Conservation (phyloP, 495 filamentous ascomycete species). For the Paragyromitra xinjiangensis region DNA sequence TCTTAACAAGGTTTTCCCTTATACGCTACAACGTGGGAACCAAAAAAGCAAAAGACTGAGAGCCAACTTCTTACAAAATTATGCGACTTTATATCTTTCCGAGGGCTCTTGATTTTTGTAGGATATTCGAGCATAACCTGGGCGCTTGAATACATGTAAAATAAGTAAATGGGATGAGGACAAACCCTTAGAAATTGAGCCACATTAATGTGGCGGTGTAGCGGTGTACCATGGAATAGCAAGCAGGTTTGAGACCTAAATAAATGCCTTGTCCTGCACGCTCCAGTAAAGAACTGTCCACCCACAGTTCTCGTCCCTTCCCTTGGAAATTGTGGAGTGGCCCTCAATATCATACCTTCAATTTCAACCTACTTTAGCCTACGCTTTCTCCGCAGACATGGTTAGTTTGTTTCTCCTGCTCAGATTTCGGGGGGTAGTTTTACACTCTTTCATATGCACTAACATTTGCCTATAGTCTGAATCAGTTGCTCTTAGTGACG, state of each 20-base stretch:
- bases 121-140: too few species aligned
- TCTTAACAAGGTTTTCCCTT: too few species aligned
- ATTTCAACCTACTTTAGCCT: not conserved
- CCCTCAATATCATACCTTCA: not conserved
- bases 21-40: too few species aligned
- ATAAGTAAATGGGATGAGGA: too few species aligned
- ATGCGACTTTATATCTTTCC: too few species aligned
- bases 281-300: not conserved
- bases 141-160: too few species aligned
- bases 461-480: slow-evolving; percentile 6
- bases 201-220: too few species aligned
- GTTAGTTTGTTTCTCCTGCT: slow-evolving; percentile 8
- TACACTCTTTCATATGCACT: not conserved
- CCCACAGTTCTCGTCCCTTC: not conserved
- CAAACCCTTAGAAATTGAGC: too few species aligned
- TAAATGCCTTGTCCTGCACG: not conserved
- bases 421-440: not conserved
- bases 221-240: not conserved
- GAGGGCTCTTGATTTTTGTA: too few species aligned
- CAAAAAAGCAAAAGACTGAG: too few species aligned
- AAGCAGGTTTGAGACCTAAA: not conserved
- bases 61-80: too few species aligned
- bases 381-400: not conserved
- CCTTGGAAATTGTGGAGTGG: not conserved
- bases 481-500: not conserved